A percentile compares a stretch with the other conserved stretches of the same genome.
phyloP scores from a whole-genome alignment of 2,329 filamentous ascomycete species.

The Blastomyces silverae region DNA sequence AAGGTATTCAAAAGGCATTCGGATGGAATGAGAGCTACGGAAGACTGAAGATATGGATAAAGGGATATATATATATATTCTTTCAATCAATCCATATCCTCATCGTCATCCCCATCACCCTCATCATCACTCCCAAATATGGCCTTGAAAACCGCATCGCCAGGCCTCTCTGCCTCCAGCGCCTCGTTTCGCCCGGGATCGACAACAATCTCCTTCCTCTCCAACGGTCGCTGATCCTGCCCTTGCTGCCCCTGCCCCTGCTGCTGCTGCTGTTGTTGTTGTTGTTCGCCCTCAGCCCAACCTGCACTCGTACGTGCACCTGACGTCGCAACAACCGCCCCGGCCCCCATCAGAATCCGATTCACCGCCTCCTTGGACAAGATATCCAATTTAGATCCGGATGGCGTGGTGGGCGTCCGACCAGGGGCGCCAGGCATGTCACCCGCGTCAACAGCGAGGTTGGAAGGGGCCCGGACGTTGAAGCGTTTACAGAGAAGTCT shows the following conservation, averaged over 20 bases:
- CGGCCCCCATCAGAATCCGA: constrained; percentile 47
- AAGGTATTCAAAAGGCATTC: too few species aligned
- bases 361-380: constrained; percentile 52
- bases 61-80: too few species aligned
- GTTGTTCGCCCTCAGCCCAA: constrained; percentile 17
- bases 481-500: constrained; percentile 90
- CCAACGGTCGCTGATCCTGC: constrained; percentile 16
- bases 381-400: constrained; percentile 40
- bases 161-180: constrained; percentile 64
- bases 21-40: too few species aligned
- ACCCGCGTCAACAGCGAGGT: constrained; percentile 54
- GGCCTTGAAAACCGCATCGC: constrained; percentile 78
- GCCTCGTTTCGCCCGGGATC: constrained; percentile 73
- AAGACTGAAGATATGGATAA: too few species aligned
- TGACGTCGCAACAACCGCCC: constrained; percentile 28
- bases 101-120: constrained; percentile 51
- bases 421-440: constrained; percentile 31
- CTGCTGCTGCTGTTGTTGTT: constrained; percentile 17
- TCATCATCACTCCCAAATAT: constrained; percentile 87
- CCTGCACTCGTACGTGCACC: not conserved
- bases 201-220: constrained; percentile 38
- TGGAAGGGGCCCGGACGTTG: constrained; percentile 69
- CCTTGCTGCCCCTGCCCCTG: constrained; percentile 20
- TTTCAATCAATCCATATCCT: constrained; percentile 9
- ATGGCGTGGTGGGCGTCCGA: constrained; percentile 28